These are phyloP conservation scores for Solanum hybrid DNA, from an alignment of 305 asterid species.

Conservation along the genomic window DNA sequence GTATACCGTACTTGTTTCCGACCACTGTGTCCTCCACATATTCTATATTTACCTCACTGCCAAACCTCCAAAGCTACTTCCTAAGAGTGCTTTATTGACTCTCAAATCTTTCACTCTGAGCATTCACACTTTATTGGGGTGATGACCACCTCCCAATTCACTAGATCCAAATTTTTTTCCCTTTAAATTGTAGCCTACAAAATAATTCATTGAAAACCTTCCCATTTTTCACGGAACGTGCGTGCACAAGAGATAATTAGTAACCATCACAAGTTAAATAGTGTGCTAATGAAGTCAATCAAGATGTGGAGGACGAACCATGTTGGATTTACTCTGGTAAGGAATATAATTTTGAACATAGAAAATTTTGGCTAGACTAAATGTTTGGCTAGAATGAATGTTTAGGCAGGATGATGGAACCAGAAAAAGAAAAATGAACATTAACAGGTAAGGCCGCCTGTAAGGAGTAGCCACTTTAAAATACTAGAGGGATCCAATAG, in stretches of 20 bases:
- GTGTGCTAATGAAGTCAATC: not conserved
- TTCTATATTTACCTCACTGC: not conserved
- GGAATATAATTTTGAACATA: not conserved
- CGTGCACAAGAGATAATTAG: not conserved
- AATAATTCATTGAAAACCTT: not conserved
- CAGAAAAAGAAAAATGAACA: not conserved
- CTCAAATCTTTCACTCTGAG: not conserved
- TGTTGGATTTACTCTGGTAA: not conserved
- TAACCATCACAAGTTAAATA: not conserved
- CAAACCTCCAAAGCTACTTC: not conserved
- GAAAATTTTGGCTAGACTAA: not conserved
- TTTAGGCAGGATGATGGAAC: not conserved
- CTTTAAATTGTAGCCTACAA: not conserved
- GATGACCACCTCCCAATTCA: not conserved
- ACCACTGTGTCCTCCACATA: not conserved
- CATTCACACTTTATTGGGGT: not conserved
- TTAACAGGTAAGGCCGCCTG: not conserved
- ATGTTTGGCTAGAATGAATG: not conserved
- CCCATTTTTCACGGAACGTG: not conserved
- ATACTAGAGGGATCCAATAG: not conserved
- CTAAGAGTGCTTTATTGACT: not conserved
- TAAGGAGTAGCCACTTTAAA: not conserved
- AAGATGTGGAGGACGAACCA: not conserved
- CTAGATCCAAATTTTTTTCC: not conserved
- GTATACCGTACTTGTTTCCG: not conserved